Percentiles rank a stretch among this genome's conserved stretches.
phyloP scores from a whole-genome alignment of 2,329 filamentous ascomycete species.

The Trichoderma atroviride region DNA sequence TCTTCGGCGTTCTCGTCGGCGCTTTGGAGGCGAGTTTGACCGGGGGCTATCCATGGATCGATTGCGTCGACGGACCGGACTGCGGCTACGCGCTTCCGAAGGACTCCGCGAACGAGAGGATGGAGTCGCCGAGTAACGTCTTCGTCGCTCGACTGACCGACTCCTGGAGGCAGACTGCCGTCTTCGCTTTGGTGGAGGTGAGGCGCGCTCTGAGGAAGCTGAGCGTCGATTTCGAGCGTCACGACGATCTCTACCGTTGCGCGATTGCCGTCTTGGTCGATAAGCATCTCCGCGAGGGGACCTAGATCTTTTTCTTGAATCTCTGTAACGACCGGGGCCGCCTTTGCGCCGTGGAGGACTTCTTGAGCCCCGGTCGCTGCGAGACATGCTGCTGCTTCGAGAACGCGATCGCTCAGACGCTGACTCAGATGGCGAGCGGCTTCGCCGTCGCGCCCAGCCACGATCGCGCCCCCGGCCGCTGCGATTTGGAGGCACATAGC shows the following conservation, averaged over 20 bases:
- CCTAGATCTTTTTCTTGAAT: slow-evolving; percentile 45
- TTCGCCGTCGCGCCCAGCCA: slow-evolving; percentile 40
- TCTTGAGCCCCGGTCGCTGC: slow-evolving; percentile 38
- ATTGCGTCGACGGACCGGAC: slow-evolving; percentile 32
- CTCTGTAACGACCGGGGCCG: slow-evolving; percentile 39
- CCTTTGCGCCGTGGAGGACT: slow-evolving; percentile 41
- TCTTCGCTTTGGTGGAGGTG: slow-evolving; percentile 53
- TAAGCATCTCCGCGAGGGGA: slow-evolving; percentile 41
- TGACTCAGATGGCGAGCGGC: slow-evolving; percentile 42
- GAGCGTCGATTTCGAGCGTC: slow-evolving; percentile 37
- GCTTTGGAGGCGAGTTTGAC: slow-evolving; percentile 23
- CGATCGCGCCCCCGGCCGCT: slow-evolving; percentile 46
- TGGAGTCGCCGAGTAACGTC: slow-evolving; percentile 41
- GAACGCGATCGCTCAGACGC: slow-evolving; percentile 40
- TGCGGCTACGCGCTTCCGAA: slow-evolving; percentile 39
- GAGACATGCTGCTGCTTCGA: slow-evolving; percentile 38
- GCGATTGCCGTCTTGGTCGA: slow-evolving; percentile 32
- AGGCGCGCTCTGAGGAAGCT: slow-evolving; percentile 43
- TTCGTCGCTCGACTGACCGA: slow-evolving; percentile 48
- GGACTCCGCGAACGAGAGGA: slow-evolving; percentile 48
- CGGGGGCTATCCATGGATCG: slow-evolving; percentile 14
- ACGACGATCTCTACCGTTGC: slow-evolving; percentile 31
- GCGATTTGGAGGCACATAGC: slow-evolving; percentile 55
- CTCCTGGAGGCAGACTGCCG: slow-evolving; percentile 54
- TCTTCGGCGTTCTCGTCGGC: slow-evolving; percentile 15